Evolutionary conservation across 345 rosid species (phyloP).

Genomic region (Citrus glauca): DNA sequence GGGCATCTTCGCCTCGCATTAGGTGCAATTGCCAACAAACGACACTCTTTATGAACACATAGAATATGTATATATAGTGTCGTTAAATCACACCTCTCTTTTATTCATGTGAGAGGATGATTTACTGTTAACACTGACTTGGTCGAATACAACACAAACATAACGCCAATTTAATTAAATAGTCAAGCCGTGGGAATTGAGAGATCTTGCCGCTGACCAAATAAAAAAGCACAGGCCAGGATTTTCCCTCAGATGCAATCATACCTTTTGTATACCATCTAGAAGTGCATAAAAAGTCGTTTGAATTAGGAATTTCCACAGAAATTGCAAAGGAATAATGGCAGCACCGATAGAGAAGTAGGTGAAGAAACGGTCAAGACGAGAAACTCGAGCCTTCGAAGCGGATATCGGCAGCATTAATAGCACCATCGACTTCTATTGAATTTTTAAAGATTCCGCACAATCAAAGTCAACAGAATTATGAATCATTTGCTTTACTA

Average conservation of each 20-base stretch:
- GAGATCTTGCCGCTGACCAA: not conserved
- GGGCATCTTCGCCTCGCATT: no score
- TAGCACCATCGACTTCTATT: not conserved
- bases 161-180: not conserved
- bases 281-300: not conserved
- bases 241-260: not conserved
- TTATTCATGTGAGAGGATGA: no score
- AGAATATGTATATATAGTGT: no score
- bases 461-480: constrained; percentile 23
- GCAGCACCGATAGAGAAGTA: not conserved
- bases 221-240: not conserved
- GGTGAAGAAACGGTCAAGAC: constrained; percentile 11
- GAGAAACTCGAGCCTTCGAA: not conserved
- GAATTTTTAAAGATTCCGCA: not conserved
- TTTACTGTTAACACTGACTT: not conserved
- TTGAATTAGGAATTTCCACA: not conserved
- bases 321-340: not conserved
- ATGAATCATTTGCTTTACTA: constrained; percentile 8
- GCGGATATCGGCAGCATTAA: not conserved
- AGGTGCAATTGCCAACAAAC: no score
- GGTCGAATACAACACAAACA: not conserved
- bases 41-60: no score
- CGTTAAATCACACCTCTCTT: no score
- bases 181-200: not conserved
- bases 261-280: no score